These are phyloP conservation scores for Trypanosoma conorhini DNA, from an alignment of 208 protist genomes.

Conservation along the genomic window DNA sequence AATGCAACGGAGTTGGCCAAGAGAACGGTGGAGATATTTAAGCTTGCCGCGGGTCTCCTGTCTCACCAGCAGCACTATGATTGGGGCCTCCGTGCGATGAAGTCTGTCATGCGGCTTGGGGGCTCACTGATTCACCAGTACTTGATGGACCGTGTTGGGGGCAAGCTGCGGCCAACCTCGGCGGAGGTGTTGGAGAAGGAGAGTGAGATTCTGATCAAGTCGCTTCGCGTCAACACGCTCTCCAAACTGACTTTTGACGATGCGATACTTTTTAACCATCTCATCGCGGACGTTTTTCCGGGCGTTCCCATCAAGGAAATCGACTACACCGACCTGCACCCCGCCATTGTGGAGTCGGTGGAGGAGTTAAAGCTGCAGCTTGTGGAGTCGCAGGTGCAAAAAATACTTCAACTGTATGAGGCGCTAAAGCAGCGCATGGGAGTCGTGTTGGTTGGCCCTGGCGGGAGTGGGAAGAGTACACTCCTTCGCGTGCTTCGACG, in stretches of 20 bases:
- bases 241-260: slow-evolving; percentile 98
- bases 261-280: slow-evolving; percentile 92
- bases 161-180: slow-evolving; percentile 52
- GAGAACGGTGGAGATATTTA: slow-evolving; percentile 96
- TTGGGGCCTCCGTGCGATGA: slow-evolving; percentile 98
- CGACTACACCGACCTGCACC: slow-evolving; percentile 91
- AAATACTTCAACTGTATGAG: slow-evolving; percentile 97
- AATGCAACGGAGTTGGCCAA: slow-evolving; percentile 92
- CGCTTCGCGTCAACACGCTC: slow-evolving; percentile 97
- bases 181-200: slow-evolving; percentile 86
- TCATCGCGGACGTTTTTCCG: slow-evolving; percentile 97
- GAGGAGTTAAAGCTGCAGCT: slow-evolving; percentile 91
- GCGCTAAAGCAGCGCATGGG: slow-evolving; percentile 98
- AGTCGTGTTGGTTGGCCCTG: slow-evolving; percentile 97
- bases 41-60: slow-evolving; percentile 93
- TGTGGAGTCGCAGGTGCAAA: slow-evolving; percentile 89
- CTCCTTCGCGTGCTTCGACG: slow-evolving; percentile 91
- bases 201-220: slow-evolving; percentile 96
- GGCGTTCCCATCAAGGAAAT: slow-evolving; percentile 89
- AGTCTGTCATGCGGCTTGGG: slow-evolving; percentile 94
- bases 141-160: slow-evolving; percentile 77
- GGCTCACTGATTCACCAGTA: slow-evolving; percentile 91
- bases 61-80: slow-evolving; percentile 98
- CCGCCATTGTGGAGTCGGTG: slow-evolving; percentile 88
- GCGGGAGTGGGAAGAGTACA: slow-evolving; percentile 97